Percentiles rank a stretch among this genome's conserved stretches.
These are phyloP conservation scores for Plasmodium billcollinsi DNA, from an alignment of 169 alveolate genomes.

Conservation along the genomic window DNA sequence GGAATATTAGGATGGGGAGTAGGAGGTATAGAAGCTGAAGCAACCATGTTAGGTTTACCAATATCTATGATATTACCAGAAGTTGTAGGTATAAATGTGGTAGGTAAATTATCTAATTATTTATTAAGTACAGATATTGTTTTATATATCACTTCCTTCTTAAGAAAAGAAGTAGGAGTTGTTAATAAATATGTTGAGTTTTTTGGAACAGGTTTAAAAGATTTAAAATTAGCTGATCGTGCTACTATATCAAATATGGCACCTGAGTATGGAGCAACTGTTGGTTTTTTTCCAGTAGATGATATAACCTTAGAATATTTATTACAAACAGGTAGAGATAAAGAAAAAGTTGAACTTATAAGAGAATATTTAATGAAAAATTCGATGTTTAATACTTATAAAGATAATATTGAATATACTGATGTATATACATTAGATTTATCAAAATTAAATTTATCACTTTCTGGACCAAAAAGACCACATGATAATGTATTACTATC, in stretches of 20 bases:
- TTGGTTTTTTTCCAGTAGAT: slow-evolving; percentile 97
- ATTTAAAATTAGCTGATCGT: slow-evolving; percentile 93
- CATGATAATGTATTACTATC: slow-evolving; percentile 94
- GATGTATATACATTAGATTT: slow-evolving; percentile 91
- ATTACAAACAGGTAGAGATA: slow-evolving; percentile 92
- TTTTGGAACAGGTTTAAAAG: slow-evolving; percentile 93
- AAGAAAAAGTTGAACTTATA: slow-evolving; percentile 88
- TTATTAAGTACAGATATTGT: slow-evolving; percentile 96
- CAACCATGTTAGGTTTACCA: slow-evolving; percentile 98
- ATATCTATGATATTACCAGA: slow-evolving; percentile 97
- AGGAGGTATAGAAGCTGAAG: slow-evolving; percentile 99
- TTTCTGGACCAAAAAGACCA: slow-evolving; percentile 98
- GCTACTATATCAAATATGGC: slow-evolving; percentile 98
- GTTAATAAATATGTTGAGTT: slow-evolving; percentile 97
- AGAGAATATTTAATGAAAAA: slow-evolving; percentile 88
- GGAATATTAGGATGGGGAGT: slow-evolving; percentile 98
- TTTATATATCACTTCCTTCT: slow-evolving; percentile 89
- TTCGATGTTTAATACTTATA: slow-evolving; percentile 64
- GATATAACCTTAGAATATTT: slow-evolving; percentile 92
- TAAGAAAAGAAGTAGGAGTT: slow-evolving; percentile 96
- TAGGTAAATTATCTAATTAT: slow-evolving; percentile 90
- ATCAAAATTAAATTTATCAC: slow-evolving; percentile 92
- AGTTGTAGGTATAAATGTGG: slow-evolving; percentile 96
- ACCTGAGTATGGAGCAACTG: slow-evolving; percentile 98
- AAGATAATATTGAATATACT: slow-evolving; percentile 81